These are phyloP conservation scores for Hysterium pulicare DNA, from an alignment of 2,329 filamentous ascomycete genomes.

Conservation along the genomic window DNA sequence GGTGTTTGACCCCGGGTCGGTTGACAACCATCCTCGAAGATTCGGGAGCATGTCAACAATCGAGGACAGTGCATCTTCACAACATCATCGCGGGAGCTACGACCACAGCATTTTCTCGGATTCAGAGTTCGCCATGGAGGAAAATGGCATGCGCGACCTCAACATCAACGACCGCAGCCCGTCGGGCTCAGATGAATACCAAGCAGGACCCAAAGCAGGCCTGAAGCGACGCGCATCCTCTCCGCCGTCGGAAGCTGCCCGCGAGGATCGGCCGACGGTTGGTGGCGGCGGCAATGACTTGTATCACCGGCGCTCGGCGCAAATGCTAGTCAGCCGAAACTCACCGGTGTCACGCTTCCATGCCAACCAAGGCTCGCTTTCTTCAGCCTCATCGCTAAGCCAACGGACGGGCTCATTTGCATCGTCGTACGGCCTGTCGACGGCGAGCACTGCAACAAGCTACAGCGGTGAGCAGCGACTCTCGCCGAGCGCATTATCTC, in stretches of 20 bases:
- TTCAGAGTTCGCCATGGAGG: slow-evolving; percentile 53
- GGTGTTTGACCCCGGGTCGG: slow-evolving; percentile 28
- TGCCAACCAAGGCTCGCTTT: slow-evolving; percentile 59
- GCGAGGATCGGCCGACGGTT: slow-evolving; percentile 45
- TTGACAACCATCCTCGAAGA: slow-evolving; percentile 36
- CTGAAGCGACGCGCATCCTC: slow-evolving; percentile 64
- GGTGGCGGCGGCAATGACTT: slow-evolving; percentile 45
- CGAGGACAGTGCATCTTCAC: slow-evolving; percentile 51
- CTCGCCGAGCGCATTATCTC: slow-evolving; percentile 60
- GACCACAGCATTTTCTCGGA: slow-evolving; percentile 56
- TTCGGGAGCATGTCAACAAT: slow-evolving; percentile 48
- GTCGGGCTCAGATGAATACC: slow-evolving; percentile 43
- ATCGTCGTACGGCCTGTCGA: slow-evolving; percentile 58
- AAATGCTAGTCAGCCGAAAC: slow-evolving; percentile 54
- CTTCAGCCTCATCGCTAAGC: slow-evolving; percentile 62
- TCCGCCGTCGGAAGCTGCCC: slow-evolving; percentile 55
- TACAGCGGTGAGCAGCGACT: slow-evolving; percentile 59
- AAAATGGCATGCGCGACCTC: slow-evolving; percentile 49
- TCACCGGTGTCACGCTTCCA: slow-evolving; percentile 55
- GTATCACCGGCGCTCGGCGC: slow-evolving; percentile 53
- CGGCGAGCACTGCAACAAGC: slow-evolving; percentile 64
- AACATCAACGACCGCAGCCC: slow-evolving; percentile 54
- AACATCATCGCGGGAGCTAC: slow-evolving; percentile 60
- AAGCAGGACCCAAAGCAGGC: slow-evolving; percentile 47
- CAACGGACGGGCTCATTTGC: slow-evolving; percentile 61